These are phyloP conservation scores for Fusarium neocosmosporiellum DNA, from an alignment of 2,329 filamentous ascomycete genomes.

Conservation along the genomic window DNA sequence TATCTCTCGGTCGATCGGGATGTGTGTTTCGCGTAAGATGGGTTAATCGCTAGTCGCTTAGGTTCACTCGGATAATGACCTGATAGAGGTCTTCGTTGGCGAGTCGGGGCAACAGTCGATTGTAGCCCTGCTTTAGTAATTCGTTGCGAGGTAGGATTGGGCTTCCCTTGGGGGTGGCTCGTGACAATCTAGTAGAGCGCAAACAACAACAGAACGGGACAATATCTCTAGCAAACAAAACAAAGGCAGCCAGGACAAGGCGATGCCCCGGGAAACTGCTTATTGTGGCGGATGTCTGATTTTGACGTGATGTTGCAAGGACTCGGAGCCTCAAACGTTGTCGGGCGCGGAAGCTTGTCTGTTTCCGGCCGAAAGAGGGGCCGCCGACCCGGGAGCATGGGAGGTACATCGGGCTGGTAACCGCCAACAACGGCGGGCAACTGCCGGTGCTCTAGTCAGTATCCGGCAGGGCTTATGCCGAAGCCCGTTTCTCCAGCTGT, in stretches of 20 bases:
- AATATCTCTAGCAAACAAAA: not conserved
- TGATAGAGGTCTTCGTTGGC: conserved; percentile 14
- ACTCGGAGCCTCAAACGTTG: conserved; percentile 19
- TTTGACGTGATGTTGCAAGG: conserved; percentile 30
- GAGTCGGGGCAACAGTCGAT: conserved; percentile 24
- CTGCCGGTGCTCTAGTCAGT: not conserved
- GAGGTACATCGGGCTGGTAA: conserved; percentile 17
- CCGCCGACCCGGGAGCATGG: conserved; percentile 24
- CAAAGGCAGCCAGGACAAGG: not conserved
- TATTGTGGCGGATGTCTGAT: conserved; percentile 26
- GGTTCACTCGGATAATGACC: conserved; percentile 6
- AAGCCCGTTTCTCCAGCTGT: not conserved
- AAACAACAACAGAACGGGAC: not conserved
- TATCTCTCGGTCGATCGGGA: not conserved
- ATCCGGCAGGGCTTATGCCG: not conserved
- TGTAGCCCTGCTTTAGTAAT: conserved; percentile 24
- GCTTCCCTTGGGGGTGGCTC: not conserved
- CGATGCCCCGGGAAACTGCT: not conserved
- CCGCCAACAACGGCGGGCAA: not conserved
- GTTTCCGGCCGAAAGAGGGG: conserved; percentile 35
- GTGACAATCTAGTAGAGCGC: not conserved
- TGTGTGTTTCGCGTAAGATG: not conserved
- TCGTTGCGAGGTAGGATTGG: conserved; percentile 12
- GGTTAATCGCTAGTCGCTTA: conserved; percentile 4
- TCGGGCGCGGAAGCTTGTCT: conserved; percentile 24